phyloP scores from a whole-genome alignment of 345 rosid species.

The Angophora floribunda region DNA sequence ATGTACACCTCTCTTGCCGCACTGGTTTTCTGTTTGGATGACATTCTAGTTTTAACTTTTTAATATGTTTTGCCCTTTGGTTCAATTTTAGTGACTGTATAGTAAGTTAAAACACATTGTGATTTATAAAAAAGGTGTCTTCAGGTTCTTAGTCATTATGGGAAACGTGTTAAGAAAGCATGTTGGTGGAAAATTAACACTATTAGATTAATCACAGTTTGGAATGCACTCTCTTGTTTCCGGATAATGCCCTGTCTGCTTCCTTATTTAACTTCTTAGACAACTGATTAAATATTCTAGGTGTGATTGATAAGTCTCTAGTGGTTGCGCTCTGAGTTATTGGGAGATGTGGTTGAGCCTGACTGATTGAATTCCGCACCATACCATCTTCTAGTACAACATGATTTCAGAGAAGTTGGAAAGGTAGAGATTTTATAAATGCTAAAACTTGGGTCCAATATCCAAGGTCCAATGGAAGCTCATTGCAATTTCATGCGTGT shows the following conservation, averaged over 20 bases:
- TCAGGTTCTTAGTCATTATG: neutral
- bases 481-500: neutral
- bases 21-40: neutral
- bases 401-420: neutral
- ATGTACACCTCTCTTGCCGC: neutral
- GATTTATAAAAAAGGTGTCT: neutral
- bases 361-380: rapidly evolving
- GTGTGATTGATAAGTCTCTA: rapidly evolving
- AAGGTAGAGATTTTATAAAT: neutral
- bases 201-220: neutral
- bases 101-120: neutral
- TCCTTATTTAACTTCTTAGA: neutral
- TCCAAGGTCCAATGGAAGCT: neutral
- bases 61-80: neutral
- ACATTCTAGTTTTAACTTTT: neutral
- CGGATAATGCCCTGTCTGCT: neutral
- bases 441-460: neutral
- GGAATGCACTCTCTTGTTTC: neutral
- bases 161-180: neutral
- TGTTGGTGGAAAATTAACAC: neutral
- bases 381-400: neutral
- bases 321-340: neutral
- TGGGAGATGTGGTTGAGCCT: neutral
- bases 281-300: neutral
- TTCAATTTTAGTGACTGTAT: neutral